Evolutionary conservation across 192 early-diverging fungal species (phyloP), one percentile per base, ranked within the genome.

Genomic region (Linnemannia hyalina): DNA sequence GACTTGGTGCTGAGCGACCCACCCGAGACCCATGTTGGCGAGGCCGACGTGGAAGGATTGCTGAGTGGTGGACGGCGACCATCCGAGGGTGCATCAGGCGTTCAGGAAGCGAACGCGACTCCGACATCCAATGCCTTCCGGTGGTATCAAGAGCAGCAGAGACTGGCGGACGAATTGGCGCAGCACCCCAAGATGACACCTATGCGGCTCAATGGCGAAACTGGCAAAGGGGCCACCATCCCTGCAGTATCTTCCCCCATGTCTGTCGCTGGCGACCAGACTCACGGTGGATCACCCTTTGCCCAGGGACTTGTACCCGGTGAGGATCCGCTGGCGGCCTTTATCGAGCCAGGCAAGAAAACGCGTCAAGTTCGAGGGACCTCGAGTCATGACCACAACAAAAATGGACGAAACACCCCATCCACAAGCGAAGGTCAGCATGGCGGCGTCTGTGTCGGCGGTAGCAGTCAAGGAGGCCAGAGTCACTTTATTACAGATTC

Each of bases 1-100:
- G 84, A 86, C 44, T 77, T 86, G 69, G 80, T 86, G 41, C 49
- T 86, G 63, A 86, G 84, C 47, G 84, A 86, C 23, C 84, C 84
- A 26, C 84, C 84, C 44, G 75, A 86, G 26, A 69, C 74, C 7
- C 76, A 78, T 46, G 70, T 81, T 2, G 84, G 72, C 41, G 79
- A 81, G 15, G 29, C 75, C 8, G 84, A 81, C 40, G 75, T 80
- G 11, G 68, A 86, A 13, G 63, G 65, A 0, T n/a, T 86, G 1
- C 49, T 86, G 15, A 81, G 71, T 7, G 46, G 41, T 11, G 75
- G 38, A 20, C 36, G 42, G n/a, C 63, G 44, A 1, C 13, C 41
- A 46, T n/a, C 70, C 18, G 55, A 35, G n/a, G 9, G 52, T 42
- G 54, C 29, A 23, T 29, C 60, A 35, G 54, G 71, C 9, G n/a